Evolutionary conservation across 352 stramenopile species (phyloP), one percentile per base, ranked within the genome.

Genomic region (Globisporangium nunn): DNA sequence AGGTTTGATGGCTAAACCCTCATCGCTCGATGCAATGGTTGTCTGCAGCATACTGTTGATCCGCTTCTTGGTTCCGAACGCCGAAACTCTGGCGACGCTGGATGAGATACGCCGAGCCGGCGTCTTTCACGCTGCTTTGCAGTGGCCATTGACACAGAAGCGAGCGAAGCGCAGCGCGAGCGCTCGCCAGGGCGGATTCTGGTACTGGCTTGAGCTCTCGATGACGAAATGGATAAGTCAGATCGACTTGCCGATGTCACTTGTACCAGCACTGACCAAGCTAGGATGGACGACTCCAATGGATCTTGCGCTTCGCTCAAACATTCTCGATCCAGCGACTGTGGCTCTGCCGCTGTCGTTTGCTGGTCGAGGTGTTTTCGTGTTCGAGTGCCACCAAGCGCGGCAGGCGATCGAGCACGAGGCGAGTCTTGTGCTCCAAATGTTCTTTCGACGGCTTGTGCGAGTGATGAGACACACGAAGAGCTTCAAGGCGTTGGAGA

Each of bases 181-280:
- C 1, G 67, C 63, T 29, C 63, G 47, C 28, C n/a, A 54, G 30
- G 68, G 66, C 28, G 63, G 68, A 4, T 55, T 80, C 10, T 75
- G 73, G 62, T 58, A 60, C 52, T 80, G 70, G 71, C 50, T 82
- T 8, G 68, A 75, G 15, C 41, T 76, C 6, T 56, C 73, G 2
- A 79, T 76, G 70, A 2, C 18, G 1, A 57, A 61, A 52, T 82
- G 73, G 73, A n/a, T 76, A 10, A 4, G 55, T 4, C 50, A 53
- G 47, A 49, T 72, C 0, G 8, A 68, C 0, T 43, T 67, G 41
- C 53, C 54, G 0, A 37, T 45, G 2, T 15, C 7, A 29, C 33
- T 41, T 14, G 37, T 67, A 44, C 45, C 64, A 58, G 14, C 46
- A 1, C 52, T 82, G 29, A 23, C 15, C 15, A 28, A 4, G 0